Evolutionary conservation across 1,284 basidiomycete genomes (phyloP).

Genomic region (Sutorius eximius): DNA sequence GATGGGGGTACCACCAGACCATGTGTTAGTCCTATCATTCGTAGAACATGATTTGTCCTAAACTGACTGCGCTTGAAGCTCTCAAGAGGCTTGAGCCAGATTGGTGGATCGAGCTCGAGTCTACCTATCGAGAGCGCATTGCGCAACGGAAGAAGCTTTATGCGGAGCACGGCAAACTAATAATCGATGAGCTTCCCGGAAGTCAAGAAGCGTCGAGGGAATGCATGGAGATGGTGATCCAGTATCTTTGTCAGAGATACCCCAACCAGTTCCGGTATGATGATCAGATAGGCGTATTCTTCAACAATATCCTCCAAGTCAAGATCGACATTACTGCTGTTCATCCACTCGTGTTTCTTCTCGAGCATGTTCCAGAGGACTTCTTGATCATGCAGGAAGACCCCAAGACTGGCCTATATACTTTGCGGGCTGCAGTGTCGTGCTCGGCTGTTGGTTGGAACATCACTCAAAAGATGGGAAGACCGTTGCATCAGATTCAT

Average conservation of each 20-base stretch:
- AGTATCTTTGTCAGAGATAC: conserved; percentile 49
- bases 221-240: conserved; percentile 50
- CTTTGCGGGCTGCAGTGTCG: conserved; percentile 42
- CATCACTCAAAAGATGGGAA: conserved; percentile 46
- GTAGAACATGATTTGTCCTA: not conserved
- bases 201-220: conserved; percentile 45
- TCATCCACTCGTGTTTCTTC: conserved; percentile 43
- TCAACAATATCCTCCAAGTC: conserved; percentile 44
- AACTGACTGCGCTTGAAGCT: conserved; percentile 31
- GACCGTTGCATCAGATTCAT: conserved; percentile 46
- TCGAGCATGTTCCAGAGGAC: conserved; percentile 53
- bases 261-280: conserved; percentile 45
- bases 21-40: conserved; percentile 41
- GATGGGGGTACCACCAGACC: conserved; percentile 54
- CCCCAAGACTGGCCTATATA: conserved; percentile 42
- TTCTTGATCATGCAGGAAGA: conserved; percentile 45
- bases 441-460: conserved; percentile 53
- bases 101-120: conserved; percentile 55
- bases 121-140: conserved; percentile 46
- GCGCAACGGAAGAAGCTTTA: conserved; percentile 42
- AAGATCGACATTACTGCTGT: conserved; percentile 29
- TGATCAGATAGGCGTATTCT: conserved; percentile 36
- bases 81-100: conserved; percentile 49
- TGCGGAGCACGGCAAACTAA: conserved; percentile 35
- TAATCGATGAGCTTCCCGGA: conserved; percentile 44